These are phyloP conservation scores for Leccinum imitatum DNA, from an alignment of 768 basidiomycete species.

Conservation along the genomic window DNA sequence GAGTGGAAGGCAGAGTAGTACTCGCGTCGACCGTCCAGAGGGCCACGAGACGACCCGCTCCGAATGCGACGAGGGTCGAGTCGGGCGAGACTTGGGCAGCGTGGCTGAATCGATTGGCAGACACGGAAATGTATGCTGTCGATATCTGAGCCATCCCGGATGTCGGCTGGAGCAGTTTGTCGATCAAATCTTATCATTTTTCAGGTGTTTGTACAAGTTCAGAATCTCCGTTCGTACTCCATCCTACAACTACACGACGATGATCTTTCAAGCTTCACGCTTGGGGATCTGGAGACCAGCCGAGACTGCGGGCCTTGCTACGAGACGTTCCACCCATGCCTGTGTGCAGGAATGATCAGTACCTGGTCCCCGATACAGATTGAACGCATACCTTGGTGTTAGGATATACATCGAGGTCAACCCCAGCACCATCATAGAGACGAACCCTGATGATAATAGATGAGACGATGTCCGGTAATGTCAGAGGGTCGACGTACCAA, in stretches of 20 bases:
- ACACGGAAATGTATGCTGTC: conserved; percentile 46
- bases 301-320: conserved; percentile 21
- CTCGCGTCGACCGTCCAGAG: conserved; percentile 59
- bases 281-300: conserved; percentile 24
- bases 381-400: conserved; percentile 47
- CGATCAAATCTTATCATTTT: conserved; percentile 12
- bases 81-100: conserved; percentile 36
- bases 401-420: conserved; percentile 66
- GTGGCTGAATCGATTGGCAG: conserved; percentile 46
- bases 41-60: conserved; percentile 52
- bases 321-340: conserved; percentile 34
- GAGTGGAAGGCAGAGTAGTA: neutral
- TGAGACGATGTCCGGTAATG: neutral
- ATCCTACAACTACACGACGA: neutral
- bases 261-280: neutral
- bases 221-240: neutral
- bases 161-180: neutral
- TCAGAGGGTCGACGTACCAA: conserved; percentile 43
- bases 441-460: conserved; percentile 48
- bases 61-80: conserved; percentile 51
- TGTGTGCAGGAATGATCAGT: neutral
- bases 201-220: neutral
- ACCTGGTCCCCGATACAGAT: no score
- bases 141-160: conserved; percentile 16
- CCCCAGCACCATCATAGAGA: conserved; percentile 44